Conservation (phyloP, 768 basidiomycete species). For the Termitomyces sp. region DNA sequence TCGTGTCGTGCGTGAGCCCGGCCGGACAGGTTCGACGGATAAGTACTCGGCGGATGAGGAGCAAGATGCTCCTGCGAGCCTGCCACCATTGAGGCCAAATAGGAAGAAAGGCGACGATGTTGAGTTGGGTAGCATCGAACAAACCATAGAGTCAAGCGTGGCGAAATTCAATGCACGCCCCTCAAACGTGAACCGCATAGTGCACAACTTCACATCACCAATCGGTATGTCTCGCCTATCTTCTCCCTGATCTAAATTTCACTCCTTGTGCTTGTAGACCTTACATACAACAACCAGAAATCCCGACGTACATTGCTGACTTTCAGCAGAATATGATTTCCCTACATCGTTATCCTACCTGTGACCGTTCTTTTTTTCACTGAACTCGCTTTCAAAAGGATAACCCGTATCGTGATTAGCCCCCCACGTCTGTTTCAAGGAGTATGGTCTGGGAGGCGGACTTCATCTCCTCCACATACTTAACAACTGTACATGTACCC, state of each 20-base stretch:
- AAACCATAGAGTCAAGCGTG: constrained; percentile 40
- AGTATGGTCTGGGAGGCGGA: neutral
- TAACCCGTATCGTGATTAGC: no score
- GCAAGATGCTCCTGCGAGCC: constrained; percentile 17
- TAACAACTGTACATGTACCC: neutral
- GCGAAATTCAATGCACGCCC: constrained; percentile 33
- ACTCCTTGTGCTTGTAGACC: constrained; percentile 14
- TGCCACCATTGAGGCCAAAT: constrained; percentile 39
- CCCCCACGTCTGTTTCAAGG: no score
- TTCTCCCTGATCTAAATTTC: neutral
- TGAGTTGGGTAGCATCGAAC: constrained; percentile 30
- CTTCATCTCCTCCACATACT: neutral
- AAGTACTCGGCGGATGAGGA: constrained; percentile 28
- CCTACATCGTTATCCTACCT: neutral
- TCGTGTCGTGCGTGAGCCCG: neutral
- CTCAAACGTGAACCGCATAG: constrained; percentile 44
- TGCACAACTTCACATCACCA: constrained; percentile 66
- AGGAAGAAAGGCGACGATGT: constrained; percentile 35
- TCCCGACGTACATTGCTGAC: constrained; percentile 25
- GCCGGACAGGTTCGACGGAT: constrained; percentile 16
- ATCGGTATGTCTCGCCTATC: constrained; percentile 46
- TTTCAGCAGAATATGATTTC: constrained; percentile 25
- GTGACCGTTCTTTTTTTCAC: no score
- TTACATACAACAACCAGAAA: constrained; percentile 18
- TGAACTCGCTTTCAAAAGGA: neutral